A percentile compares a stretch with the other conserved stretches of the same genome.
Evolutionary conservation across 305 asterid species (phyloP).

Genomic region (Euphrasia arctica): DNA sequence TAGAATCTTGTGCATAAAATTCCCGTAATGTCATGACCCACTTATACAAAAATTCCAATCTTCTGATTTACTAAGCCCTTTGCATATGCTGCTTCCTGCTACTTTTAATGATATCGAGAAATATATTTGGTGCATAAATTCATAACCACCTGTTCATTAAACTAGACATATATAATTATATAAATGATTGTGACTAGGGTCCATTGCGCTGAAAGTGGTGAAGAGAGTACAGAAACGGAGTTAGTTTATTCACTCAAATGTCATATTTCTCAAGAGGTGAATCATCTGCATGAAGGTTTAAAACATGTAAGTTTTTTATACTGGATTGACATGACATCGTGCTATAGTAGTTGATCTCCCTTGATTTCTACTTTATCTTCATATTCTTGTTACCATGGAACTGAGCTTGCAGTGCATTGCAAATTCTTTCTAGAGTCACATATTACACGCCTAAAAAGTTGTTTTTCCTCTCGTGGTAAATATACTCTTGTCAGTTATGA

Average conservation of each 20-base stretch:
- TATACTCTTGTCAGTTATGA: background rate
- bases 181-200: constrained; percentile 56
- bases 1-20: constrained; percentile 1
- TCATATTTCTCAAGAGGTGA: constrained; percentile 98
- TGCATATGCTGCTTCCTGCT: background rate
- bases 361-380: constrained; percentile 6
- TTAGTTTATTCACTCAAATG: constrained; percentile 90
- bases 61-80: constrained; percentile 3
- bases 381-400: constrained; percentile 3
- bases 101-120: constrained; percentile 1
- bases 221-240: constrained; percentile 86
- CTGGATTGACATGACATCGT: constrained; percentile 8
- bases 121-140: constrained; percentile 25
- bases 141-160: constrained; percentile 18
- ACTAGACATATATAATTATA: too few relatives aligned
- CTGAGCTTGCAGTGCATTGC: constrained; percentile 16
- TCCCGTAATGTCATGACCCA: constrained; percentile 4
- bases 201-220: constrained; percentile 98
- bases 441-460: too few relatives aligned
- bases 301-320: constrained; percentile 62
- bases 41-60: background rate
- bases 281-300: constrained; percentile 96
- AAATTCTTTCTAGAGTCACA: constrained; percentile 16
- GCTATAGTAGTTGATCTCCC: constrained; percentile 14
- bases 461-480: background rate